phyloP scores from a whole-genome alignment of 2,329 filamentous ascomycete species.

The Elsinoe necatrix region DNA sequence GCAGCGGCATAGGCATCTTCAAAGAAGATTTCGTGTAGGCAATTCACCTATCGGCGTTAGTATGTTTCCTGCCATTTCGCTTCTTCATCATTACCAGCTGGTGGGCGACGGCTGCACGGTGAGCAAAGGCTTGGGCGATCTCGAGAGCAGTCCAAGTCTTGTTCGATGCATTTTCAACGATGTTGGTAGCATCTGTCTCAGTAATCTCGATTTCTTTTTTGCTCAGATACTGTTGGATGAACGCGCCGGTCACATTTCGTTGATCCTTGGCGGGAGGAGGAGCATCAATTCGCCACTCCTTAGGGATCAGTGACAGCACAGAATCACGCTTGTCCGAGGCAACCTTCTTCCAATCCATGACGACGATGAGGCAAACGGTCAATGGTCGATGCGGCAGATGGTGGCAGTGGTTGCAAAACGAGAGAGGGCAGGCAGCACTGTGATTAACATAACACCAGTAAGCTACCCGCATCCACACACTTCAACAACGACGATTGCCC shows the following conservation, averaged over 20 bases:
- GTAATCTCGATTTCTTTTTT: conserved; percentile 52
- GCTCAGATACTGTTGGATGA: conserved; percentile 48
- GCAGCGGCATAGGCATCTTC: conserved; percentile 38
- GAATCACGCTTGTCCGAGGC: conserved; percentile 48
- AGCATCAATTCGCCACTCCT: conserved; percentile 45
- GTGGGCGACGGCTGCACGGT: conserved; percentile 46
- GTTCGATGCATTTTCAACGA: conserved; percentile 45
- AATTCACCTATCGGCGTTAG: conserved; percentile 24
- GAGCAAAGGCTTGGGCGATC: conserved; percentile 49
- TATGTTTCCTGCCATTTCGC: neutral
- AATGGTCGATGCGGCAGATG: neutral
- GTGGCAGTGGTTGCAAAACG: neutral
- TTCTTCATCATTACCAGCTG: conserved; percentile 32
- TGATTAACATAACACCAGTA: conserved; percentile 6
- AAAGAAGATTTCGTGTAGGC: conserved; percentile 19
- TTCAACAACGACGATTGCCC: neutral
- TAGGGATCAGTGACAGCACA: conserved; percentile 47
- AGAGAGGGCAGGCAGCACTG: neutral
- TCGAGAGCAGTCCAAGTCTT: conserved; percentile 51
- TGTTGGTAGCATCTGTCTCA: conserved; percentile 49
- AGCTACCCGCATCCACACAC: neutral
- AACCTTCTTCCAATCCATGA: conserved; percentile 40
- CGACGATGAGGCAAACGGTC: neutral
- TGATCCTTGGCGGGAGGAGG: conserved; percentile 45
- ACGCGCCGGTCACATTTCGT: conserved; percentile 48